Conservation (phyloP, 1,284 basidiomycete species). For the Fomitopsis schrenkii region DNA sequence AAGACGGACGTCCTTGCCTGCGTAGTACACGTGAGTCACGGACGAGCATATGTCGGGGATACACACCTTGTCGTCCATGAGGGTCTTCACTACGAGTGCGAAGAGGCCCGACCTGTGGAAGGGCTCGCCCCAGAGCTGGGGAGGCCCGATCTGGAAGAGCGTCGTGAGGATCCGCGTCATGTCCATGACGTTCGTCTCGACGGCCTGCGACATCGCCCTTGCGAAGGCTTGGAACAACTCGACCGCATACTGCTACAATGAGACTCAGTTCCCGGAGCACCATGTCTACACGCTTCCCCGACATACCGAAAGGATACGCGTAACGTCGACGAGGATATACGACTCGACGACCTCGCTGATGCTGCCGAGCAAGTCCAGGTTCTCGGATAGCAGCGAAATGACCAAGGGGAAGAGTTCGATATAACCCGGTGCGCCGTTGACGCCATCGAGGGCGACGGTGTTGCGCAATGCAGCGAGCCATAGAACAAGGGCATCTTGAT, state of each 20-base stretch:
- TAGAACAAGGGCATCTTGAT: constrained; percentile 73
- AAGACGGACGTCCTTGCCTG: constrained; percentile 53
- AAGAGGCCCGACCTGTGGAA: constrained; percentile 73
- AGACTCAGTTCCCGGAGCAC: not conserved
- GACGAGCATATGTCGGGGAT: not conserved
- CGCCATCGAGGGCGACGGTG: constrained; percentile 48
- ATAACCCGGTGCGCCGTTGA: constrained; percentile 49
- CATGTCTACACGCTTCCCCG: not conserved
- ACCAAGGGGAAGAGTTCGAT: constrained; percentile 68
- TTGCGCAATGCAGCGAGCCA: constrained; percentile 78
- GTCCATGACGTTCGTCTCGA: constrained; percentile 52
- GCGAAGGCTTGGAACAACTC: constrained; percentile 55
- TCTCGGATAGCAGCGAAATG: constrained; percentile 56
- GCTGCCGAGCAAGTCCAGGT: constrained; percentile 75
- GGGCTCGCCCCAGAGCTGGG: constrained; percentile 62
- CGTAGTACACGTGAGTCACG: constrained; percentile 1
- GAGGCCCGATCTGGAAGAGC: constrained; percentile 58
- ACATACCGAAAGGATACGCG: constrained; percentile 64
- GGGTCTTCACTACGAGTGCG: constrained; percentile 46
- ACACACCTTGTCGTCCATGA: constrained; percentile 62
- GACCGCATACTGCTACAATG: constrained; percentile 41
- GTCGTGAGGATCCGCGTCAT: constrained; percentile 52
- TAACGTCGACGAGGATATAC: constrained; percentile 73
- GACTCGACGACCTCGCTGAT: constrained; percentile 73
- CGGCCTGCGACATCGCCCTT: constrained; percentile 43